Evolutionary conservation across 1,284 basidiomycete genomes (phyloP), one percentile per base, ranked within the genome.

Genomic region (Phlebopus sp.): DNA sequence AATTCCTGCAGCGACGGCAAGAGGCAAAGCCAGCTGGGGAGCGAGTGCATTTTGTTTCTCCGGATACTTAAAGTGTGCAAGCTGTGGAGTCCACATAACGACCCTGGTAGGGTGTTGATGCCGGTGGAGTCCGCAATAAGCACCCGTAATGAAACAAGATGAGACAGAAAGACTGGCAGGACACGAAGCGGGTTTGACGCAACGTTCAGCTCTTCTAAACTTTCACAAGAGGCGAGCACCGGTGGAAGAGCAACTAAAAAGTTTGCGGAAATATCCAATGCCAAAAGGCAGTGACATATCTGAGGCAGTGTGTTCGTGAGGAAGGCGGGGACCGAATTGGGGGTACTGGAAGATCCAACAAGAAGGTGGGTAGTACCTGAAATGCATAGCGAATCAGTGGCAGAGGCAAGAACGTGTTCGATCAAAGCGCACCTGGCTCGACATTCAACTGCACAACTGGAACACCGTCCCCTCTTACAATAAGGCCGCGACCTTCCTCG

Each of bases 1-100:
- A 99, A 75, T 4, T 86, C 87, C 66, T 96, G 91, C 41, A 99
- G 77, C 34, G 81, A 80, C 15, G 82, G 77, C 27, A 99, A 76
- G 29, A 90, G 79, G 64, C 90, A 92, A 37, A 99, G 76, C 96
- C 97, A 99, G 52, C 88, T 84, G 3, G 96, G 96, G 25, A 99
- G 76, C n/a, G 86, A 81, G 56, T 90, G 78, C 60, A 99, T 76
- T 62, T 87, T 86, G 70, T 99, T 99, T 59, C 86, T 75, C 48
- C 94, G 84, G 41, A 96, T 74, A 62, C 91, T 93, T 50, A 97
- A 78, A 5, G 91, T 92, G 62, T 94, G 90, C 43, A 97, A 74
- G 55, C 81, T 81, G 59, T 84, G 80, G 15, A 93, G 74, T 46
- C 81, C 74, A 42, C 75, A 75, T 42, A 94, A 71, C 39, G 83